phyloP scores from a whole-genome alignment of 352 stramenopile species.

The Globisporangium okanoganense region DNA sequence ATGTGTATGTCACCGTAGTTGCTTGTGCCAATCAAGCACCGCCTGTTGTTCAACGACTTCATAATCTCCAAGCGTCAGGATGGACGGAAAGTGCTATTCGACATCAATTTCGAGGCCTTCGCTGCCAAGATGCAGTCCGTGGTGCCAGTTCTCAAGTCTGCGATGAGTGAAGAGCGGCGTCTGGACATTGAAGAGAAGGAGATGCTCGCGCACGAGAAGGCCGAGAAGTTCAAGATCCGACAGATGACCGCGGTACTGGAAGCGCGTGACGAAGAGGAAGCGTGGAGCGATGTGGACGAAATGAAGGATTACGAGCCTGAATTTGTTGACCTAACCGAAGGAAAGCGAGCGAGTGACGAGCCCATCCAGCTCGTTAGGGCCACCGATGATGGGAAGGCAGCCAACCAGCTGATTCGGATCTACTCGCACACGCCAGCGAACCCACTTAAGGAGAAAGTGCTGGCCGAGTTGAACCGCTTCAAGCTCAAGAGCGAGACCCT shows the following conservation, averaged over 20 bases:
- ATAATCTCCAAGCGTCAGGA: constrained; percentile 30
- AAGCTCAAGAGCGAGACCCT: constrained; percentile 9
- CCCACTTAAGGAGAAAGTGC: constrained; percentile 10
- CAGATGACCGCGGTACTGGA: constrained; percentile 24
- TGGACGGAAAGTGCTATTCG: constrained; percentile 38
- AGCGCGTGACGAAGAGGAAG: constrained; percentile 13
- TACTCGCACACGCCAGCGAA: constrained; percentile 14
- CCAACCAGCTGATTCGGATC: constrained; percentile 9
- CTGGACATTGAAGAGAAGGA: constrained; percentile 40
- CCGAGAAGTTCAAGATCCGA: constrained; percentile 12
- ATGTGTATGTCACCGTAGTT: constrained; percentile 15
- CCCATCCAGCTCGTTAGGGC: background rate
- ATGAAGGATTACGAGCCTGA: background rate
- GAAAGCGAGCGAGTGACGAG: background rate
- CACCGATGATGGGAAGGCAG: background rate
- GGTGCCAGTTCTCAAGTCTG: constrained; percentile 40
- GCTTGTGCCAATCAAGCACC: constrained; percentile 42
- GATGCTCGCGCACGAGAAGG: constrained; percentile 21
- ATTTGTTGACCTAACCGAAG: background rate
- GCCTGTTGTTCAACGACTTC: constrained; percentile 54
- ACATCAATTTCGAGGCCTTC: constrained; percentile 48
- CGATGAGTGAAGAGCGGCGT: constrained; percentile 41
- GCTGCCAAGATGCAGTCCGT: constrained; percentile 36
- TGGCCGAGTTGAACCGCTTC: constrained; percentile 15
- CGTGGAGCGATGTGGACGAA: background rate